Conservation (phyloP, 2,329 filamentous ascomycete genomes). For the Trichoderma sp. region DNA sequence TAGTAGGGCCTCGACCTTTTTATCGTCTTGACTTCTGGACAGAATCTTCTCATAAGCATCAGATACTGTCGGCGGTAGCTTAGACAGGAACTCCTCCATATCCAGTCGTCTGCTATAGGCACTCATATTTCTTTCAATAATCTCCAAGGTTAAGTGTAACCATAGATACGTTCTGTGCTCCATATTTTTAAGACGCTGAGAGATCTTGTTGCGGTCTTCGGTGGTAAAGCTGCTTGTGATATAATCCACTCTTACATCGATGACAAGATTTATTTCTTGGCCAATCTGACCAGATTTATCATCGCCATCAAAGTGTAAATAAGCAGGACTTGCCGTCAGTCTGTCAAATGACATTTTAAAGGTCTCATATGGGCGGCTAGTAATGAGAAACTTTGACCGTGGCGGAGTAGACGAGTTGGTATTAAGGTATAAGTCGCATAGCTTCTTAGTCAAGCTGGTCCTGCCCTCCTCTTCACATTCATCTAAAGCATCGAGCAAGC, state of each 20-base stretch:
- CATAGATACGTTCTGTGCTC: conserved; percentile 40
- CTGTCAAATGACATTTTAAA: conserved; percentile 25
- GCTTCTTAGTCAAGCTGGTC: conserved; percentile 19
- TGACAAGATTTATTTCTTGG: conserved; percentile 33
- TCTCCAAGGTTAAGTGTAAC: conserved; percentile 35
- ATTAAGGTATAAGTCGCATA: conserved; percentile 20
- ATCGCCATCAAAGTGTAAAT: conserved; percentile 29
- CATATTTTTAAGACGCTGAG: conserved; percentile 28
- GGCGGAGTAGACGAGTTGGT: not conserved
- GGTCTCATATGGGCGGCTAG: conserved; percentile 32
- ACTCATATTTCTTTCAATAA: conserved; percentile 27
- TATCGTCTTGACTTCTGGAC: not conserved
- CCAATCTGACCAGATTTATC: conserved; percentile 29
- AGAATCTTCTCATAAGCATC: conserved; percentile 30
- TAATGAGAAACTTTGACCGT: conserved; percentile 33
- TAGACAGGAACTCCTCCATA: conserved; percentile 20
- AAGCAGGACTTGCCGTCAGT: conserved; percentile 15
- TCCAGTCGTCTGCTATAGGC: conserved; percentile 16
- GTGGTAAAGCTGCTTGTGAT: conserved; percentile 22
- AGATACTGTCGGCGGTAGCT: conserved; percentile 25
- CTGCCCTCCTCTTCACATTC: conserved; percentile 28
- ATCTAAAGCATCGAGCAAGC: conserved; percentile 34
- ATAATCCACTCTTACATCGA: conserved; percentile 25
- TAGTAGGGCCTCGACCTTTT: not conserved
- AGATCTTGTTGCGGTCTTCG: conserved; percentile 23